These are phyloP conservation scores for Boletus rex-veris DNA, from an alignment of 768 basidiomycete genomes.

Conservation along the genomic window DNA sequence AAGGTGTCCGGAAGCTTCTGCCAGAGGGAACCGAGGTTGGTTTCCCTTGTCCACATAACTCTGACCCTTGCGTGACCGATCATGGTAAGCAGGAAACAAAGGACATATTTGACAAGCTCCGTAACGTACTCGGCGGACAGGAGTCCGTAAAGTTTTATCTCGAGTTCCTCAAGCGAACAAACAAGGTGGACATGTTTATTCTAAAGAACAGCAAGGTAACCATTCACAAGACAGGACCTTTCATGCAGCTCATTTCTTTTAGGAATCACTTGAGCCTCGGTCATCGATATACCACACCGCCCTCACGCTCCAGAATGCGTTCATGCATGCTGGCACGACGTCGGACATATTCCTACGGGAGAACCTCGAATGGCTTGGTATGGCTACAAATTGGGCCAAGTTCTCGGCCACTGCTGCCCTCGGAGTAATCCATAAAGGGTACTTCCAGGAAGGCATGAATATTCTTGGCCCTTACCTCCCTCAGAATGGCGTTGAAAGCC, in stretches of 20 bases:
- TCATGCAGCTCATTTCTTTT: constrained; percentile 5
- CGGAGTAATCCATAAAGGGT: constrained; percentile 97
- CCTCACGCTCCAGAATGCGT: constrained; percentile 93
- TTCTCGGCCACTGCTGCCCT: constrained; percentile 97
- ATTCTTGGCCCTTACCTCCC: constrained; percentile 95
- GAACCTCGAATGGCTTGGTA: constrained; percentile 93
- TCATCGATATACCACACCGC: constrained; percentile 98
- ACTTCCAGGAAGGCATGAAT: constrained; percentile 87
- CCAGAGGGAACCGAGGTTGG: constrained; percentile 66
- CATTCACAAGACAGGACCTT: not conserved
- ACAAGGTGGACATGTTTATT: constrained; percentile 87
- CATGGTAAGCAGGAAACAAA: constrained; percentile 47
- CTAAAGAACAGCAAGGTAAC: constrained; percentile 87
- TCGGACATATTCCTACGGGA: constrained; percentile 92
- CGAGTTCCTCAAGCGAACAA: constrained; percentile 93
- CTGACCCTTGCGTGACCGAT: constrained; percentile 7
- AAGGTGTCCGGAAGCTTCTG: constrained; percentile 63
- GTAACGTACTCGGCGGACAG: constrained; percentile 83
- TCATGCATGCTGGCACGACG: constrained; percentile 97
- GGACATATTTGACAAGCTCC: constrained; percentile 67
- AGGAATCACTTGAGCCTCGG: constrained; percentile 90
- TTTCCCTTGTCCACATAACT: constrained; percentile 1
- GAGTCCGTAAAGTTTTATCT: constrained; percentile 91
- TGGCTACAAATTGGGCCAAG: constrained; percentile 97
- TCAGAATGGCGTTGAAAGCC: constrained; percentile 68